phyloP scores from a whole-genome alignment of 2,329 filamentous ascomycete species.

The Xylariaceae sp. region DNA sequence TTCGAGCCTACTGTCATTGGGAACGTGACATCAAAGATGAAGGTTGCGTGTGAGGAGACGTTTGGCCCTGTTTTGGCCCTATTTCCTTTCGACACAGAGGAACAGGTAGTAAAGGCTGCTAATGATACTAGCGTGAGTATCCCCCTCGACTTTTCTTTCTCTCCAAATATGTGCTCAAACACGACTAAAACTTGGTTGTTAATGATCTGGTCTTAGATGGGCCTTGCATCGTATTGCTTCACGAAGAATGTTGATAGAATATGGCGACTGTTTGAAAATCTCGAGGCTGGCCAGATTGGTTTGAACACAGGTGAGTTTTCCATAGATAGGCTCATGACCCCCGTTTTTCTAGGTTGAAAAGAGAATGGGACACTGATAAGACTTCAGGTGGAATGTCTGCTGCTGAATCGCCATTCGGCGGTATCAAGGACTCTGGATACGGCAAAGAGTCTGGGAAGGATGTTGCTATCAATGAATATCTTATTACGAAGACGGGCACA shows the following conservation, averaged over 20 bases:
- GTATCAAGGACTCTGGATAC: constrained; percentile 45
- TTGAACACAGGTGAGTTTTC: constrained; percentile 42
- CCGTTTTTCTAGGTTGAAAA: not conserved
- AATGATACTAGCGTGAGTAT: constrained; percentile 47
- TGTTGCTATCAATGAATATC: constrained; percentile 43
- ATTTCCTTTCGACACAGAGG: constrained; percentile 52
- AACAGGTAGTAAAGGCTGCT: constrained; percentile 49
- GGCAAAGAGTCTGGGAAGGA: constrained; percentile 48
- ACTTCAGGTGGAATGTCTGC: too few species aligned
- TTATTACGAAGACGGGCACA: constrained; percentile 44
- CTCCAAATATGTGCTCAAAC: not conserved
- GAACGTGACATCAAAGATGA: constrained; percentile 46
- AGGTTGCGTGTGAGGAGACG: constrained; percentile 48
- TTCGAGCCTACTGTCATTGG: constrained; percentile 58
- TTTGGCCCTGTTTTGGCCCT: constrained; percentile 57
- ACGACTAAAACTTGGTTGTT: not conserved
- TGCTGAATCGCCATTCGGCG: constrained; percentile 44
- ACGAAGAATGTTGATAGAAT: constrained; percentile 56
- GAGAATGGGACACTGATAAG: too few species aligned
- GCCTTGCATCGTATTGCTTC: constrained; percentile 55
- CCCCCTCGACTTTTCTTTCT: not conserved
- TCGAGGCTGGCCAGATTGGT: constrained; percentile 52
- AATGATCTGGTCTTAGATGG: constrained; percentile 41
- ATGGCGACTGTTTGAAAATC: constrained; percentile 55
- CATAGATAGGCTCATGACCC: not conserved